Conservation (phyloP, 768 basidiomycete species). For the Leucosporidium scottii region DNA sequence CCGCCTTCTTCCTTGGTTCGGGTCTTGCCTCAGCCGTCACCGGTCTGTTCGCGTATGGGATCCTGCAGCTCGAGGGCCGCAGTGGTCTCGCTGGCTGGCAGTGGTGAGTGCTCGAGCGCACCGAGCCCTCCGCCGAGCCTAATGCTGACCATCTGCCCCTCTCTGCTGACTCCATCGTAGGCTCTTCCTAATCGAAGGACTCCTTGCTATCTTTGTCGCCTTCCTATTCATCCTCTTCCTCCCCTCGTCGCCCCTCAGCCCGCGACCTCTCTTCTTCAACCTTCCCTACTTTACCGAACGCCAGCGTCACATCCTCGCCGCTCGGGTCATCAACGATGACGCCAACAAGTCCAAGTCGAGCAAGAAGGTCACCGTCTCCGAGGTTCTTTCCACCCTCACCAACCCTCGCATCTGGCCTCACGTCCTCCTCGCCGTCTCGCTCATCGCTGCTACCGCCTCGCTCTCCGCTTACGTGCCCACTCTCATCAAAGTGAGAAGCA, state of each 20-base stretch:
- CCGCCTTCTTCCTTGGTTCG: conserved; percentile 39
- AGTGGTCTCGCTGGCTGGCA: conserved; percentile 16
- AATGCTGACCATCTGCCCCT: neutral
- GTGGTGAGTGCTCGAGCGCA: no score
- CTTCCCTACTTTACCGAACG: conserved; percentile 31
- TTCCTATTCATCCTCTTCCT: conserved; percentile 36
- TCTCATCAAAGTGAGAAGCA: conserved; percentile 24
- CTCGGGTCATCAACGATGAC: conserved; percentile 38
- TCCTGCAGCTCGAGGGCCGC: conserved; percentile 33
- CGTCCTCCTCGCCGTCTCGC: conserved; percentile 27
- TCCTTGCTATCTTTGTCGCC: conserved; percentile 35
- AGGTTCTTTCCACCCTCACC: conserved; percentile 23
- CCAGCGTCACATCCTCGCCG: conserved; percentile 34
- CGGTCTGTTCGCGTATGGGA: conserved; percentile 37
- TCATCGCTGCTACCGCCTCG: conserved; percentile 26
- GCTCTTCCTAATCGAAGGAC: conserved; percentile 32
- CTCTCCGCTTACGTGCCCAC: conserved; percentile 31
- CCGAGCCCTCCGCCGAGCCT: no score
- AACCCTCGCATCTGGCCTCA: conserved; percentile 35
- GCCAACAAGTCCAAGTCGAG: conserved; percentile 29
- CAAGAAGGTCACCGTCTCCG: conserved; percentile 21
- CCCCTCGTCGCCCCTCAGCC: conserved; percentile 34
- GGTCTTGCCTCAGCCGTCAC: conserved; percentile 33
- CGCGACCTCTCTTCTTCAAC: conserved; percentile 33
- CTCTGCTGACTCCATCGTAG: neutral